These are phyloP conservation scores for Ustulina deusta DNA, from an alignment of 2,329 filamentous ascomycete species.

Conservation along the genomic window DNA sequence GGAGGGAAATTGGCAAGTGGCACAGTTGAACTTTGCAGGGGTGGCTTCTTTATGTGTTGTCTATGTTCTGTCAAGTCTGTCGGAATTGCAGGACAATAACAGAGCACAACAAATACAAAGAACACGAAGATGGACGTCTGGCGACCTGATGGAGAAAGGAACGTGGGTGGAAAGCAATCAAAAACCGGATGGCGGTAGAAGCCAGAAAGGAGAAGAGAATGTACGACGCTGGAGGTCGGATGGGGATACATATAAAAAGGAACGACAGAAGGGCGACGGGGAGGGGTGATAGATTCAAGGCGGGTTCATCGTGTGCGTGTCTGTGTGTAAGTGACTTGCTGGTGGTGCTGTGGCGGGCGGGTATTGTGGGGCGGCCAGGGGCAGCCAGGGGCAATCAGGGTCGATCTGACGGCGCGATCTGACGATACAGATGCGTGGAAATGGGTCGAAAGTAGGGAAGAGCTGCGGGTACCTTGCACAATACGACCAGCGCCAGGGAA, in stretches of 20 bases:
- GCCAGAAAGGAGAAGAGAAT: constrained; percentile 35
- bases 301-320: constrained; percentile 1
- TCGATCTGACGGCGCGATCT: too few relatives aligned
- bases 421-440: constrained; percentile 35
- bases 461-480: constrained; percentile 25
- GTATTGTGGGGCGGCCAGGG: constrained; percentile 19
- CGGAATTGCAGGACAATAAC: constrained; percentile 44
- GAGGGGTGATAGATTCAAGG: constrained; percentile 23
- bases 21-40: constrained; percentile 31
- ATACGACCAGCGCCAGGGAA: constrained; percentile 18
- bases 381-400: too few relatives aligned
- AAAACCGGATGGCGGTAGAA: constrained; percentile 37
- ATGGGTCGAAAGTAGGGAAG: constrained; percentile 19
- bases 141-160: constrained; percentile 50
- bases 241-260: constrained; percentile 35
- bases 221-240: constrained; percentile 32
- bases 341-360: not conserved
- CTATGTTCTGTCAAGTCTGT: constrained; percentile 32
- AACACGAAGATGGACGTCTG: constrained; percentile 40
- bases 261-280: constrained; percentile 35
- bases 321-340: constrained; percentile 2
- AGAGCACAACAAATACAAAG: constrained; percentile 37
- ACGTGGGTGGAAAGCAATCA: constrained; percentile 44
- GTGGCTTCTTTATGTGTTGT: constrained; percentile 33
- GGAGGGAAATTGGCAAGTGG: constrained; percentile 38